Evolutionary conservation across 306 rosid genomes (phyloP), one percentile per base, ranked within the genome.

Genomic region (Herpetospermum pedunculosum): DNA sequence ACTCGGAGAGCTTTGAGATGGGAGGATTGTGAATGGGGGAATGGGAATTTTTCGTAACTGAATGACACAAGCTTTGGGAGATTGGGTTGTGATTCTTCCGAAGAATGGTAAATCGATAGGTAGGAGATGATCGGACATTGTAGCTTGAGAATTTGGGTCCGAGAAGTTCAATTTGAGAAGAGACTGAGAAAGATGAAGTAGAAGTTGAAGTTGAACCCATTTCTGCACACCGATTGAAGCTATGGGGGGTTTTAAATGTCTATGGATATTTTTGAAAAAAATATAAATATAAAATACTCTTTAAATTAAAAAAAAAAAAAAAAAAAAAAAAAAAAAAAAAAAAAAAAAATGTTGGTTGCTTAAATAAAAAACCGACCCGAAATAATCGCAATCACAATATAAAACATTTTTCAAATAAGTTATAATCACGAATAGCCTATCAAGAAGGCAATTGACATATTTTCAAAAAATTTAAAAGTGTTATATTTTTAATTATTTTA

Each of bases 161-260:
- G 47, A 26, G 72, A 46, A 75, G 52, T 46, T 32, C 60, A 28
- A 38, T 32, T 30, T 60, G 59, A 30, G 49, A 19, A 2, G 4
- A 32, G 8, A 75, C 47, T 29, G 72, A 30, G 60, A 29, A 47
- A 14, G 47, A 0, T 12, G 41, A 60, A 2, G 32, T 8, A 23
- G 67, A 14, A 40, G 67, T 53, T 21, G 55, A 16, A 58, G 55
- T 73, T 54, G 76, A 55, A 75, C 40, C 70, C 78, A 75, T 75
- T 62, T 9, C 70, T 29, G 73, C 46, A 10, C 14, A 72, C 21
- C 21, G 3, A 26, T 57, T 7, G 11, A 41, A 55, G 30, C 9
- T 26, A 8, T 18, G 16, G 48, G 4, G 48, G 3, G 2, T 30
- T 30, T n/a, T n/a, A n/a, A n/a, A n/a, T n/a, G n/a, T n/a, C n/a